Conservation (phyloP, 352 stramenopile genomes). For the Globisporangium middletonii region DNA sequence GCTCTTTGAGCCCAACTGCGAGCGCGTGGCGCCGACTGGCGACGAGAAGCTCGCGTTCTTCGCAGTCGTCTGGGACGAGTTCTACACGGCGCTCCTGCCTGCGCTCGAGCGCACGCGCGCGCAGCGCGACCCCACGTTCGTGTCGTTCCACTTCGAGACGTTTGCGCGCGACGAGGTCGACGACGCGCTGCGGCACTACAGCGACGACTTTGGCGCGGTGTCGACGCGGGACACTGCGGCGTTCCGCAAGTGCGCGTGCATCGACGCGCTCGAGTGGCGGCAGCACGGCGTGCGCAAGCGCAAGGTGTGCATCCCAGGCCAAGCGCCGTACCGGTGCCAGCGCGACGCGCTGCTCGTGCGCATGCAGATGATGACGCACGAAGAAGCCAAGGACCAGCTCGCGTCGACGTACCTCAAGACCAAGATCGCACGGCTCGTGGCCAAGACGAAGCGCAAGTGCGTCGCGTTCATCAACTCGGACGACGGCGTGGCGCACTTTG, state of each 20-base stretch:
- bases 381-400: conserved; percentile 62
- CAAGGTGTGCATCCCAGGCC: conserved; percentile 38
- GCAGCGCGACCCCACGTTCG: background rate
- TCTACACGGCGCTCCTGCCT: conserved; percentile 38
- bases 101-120: conserved; percentile 34
- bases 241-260: conserved; percentile 47
- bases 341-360: conserved; percentile 39
- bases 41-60: conserved; percentile 35
- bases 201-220: conserved; percentile 47
- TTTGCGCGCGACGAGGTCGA: conserved; percentile 43
- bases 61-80: conserved; percentile 46
- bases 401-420: conserved; percentile 41
- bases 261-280: conserved; percentile 27
- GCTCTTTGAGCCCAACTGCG: conserved; percentile 40
- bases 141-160: conserved; percentile 14
- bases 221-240: conserved; percentile 14
- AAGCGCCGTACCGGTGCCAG: conserved; percentile 35
- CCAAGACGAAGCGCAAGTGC: conserved; percentile 50
- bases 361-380: conserved; percentile 53
- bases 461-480: conserved; percentile 60
- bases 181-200: conserved; percentile 45
- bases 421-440: conserved; percentile 41
- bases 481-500: conserved; percentile 42
- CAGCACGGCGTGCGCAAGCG: conserved; percentile 20
- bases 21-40: conserved; percentile 19